These are phyloP conservation scores for Skeletonema marinoi DNA, from an alignment of 108 stramenopile species.

Conservation along the genomic window DNA sequence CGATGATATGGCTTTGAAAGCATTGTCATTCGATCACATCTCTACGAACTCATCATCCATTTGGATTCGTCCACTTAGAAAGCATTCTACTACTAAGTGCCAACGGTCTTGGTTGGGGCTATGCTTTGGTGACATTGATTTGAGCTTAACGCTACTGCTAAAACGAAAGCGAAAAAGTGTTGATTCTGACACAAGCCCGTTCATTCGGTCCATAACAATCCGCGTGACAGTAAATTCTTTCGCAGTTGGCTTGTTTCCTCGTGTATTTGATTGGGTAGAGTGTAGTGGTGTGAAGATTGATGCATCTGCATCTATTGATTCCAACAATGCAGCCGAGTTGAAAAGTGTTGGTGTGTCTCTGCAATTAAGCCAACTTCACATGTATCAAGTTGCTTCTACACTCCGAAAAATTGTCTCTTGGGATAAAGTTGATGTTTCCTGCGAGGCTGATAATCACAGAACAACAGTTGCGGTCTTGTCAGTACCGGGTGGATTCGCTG, in stretches of 20 bases:
- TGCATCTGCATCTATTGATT: not conserved
- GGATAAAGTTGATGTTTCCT: constrained; percentile 24
- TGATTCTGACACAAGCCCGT: not conserved
- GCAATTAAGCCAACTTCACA: constrained; percentile 11
- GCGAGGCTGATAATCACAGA: not conserved
- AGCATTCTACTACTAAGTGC: constrained; percentile 2
- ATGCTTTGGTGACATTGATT: constrained; percentile 25
- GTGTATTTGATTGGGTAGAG: constrained; percentile 11
- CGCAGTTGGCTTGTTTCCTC: constrained; percentile 27
- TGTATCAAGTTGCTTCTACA: constrained; percentile 7
- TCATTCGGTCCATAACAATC: constrained; percentile 24
- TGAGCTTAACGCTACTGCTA: constrained; percentile 20
- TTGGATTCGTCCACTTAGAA: constrained; percentile 7
- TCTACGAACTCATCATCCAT: constrained; percentile 29
- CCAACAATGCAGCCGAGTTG: not conserved
- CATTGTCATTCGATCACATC: constrained; percentile 38
- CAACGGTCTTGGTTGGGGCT: constrained; percentile 23
- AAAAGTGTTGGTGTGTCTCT: constrained; percentile 15
- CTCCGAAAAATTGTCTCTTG: constrained; percentile 28
- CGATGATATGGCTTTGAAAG: constrained; percentile 17
- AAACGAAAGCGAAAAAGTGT: constrained; percentile 10
- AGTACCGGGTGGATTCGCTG: constrained; percentile 18
- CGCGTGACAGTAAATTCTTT: constrained; percentile 13
- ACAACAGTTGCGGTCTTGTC: constrained; percentile 16
- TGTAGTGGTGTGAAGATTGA: constrained; percentile 17